Base-by-base conservation (phyloP, 2,329 filamentous ascomycete species). In the Epichloe gansuensis region DNA sequence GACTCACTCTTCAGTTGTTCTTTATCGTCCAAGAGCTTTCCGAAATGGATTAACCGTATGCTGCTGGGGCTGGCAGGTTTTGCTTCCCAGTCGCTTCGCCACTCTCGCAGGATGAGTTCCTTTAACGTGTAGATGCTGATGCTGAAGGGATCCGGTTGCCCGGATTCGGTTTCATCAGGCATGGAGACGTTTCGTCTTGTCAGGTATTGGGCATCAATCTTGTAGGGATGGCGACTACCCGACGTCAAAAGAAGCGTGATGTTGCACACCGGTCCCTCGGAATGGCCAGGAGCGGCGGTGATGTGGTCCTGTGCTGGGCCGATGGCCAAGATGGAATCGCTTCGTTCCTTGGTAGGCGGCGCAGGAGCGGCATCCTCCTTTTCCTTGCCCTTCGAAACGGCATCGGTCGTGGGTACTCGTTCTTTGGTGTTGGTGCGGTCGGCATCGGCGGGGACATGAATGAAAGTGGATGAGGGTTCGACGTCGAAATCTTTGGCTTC, bases 61-160 rank as follows among this genome's bases (percentile, higher is more conserved):
- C 85, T 88, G 63, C 84, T 91, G 11, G 91, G 91, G 63, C 88
- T 93, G 28, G 86, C 82, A 1, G 91, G 91, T 63, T 87, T 84
- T 15, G 83, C 73, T 62, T 95, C 91, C 91, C 91, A 96, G 65
- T 96, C 88, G 61, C 83, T 84, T 60, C 89, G 78, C 91, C 91
- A 97, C 67, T 96, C 91, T 61, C 88, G 79, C 73, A 93, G 80
- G 65, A 97, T 95, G 63, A 96, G 73, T 71, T 96, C 90, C 70
- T 96, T 96, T 58, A 97, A 73, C 3, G 88, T 95, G 66, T 96
- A 95, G 49, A 95, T 85, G 59, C 88, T 95, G 70, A 97, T 89
- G 64, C 85, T 87, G 65, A 89, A 91, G 1, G 90, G 90, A 64
- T 96, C 89, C 58, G 80, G 76, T 56, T 70, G 75, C 35, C 81